Evolutionary conservation across 345 rosid genomes (phyloP).

Genomic region (Theobroma cacao): DNA sequence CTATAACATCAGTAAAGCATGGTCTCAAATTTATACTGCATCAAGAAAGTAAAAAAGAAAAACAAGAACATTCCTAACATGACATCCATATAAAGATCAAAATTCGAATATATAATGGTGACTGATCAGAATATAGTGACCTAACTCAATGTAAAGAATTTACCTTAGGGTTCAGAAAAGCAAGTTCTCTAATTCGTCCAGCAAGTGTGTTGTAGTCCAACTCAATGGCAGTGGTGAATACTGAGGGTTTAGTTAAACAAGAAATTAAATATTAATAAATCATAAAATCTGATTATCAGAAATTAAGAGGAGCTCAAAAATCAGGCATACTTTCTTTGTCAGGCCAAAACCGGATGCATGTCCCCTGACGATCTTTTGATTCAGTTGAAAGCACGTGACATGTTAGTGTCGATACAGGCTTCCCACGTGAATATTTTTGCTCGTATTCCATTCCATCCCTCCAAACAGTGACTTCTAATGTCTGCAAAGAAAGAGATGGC

Average conservation of each 20-base stretch:
- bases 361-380: slow-evolving; percentile 61
- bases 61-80: background rate
- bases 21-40: background rate
- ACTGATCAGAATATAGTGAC: background rate
- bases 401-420: slow-evolving; percentile 58
- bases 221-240: slow-evolving; percentile 82
- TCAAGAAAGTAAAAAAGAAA: background rate
- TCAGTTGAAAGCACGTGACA: slow-evolving; percentile 55
- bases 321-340: slow-evolving; percentile 74
- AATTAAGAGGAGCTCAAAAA: slow-evolving; percentile 2
- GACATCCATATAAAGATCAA: background rate
- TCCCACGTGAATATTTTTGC: slow-evolving; percentile 91
- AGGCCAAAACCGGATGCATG: slow-evolving; percentile 90
- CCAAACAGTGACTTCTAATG: slow-evolving; percentile 84
- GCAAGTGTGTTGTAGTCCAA: slow-evolving; percentile 85
- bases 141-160: slow-evolving; percentile 7
- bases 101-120: background rate
- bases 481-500: slow-evolving; percentile 38
- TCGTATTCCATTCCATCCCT: slow-evolving; percentile 77
- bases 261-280: slow-evolving; percentile 12
- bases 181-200: slow-evolving; percentile 93
- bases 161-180: slow-evolving; percentile 94
- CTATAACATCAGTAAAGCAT: background rate
- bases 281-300: slow-evolving; percentile 14
- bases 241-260: slow-evolving; percentile 35